phyloP scores from a whole-genome alignment of 768 basidiomycete species.

The Phylloporus scabripes region DNA sequence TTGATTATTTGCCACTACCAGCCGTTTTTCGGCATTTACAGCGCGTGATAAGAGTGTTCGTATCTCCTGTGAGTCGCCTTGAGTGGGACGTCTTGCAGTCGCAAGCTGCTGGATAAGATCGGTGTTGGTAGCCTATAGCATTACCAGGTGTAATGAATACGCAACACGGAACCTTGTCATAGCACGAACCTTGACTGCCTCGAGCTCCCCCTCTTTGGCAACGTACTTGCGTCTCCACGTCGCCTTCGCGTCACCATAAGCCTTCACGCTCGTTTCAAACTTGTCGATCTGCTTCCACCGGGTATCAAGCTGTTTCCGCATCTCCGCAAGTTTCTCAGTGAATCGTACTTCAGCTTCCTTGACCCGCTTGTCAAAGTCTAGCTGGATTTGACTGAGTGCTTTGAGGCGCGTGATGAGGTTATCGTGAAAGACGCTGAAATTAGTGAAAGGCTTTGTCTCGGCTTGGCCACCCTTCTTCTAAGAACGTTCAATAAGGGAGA shows the following conservation, averaged over 20 bases:
- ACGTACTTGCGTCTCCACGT: slow-evolving; percentile 79
- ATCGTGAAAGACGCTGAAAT: slow-evolving; percentile 92
- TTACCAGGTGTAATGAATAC: background rate
- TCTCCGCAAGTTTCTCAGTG: slow-evolving; percentile 64
- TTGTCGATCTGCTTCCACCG: slow-evolving; percentile 92
- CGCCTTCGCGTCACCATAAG: slow-evolving; percentile 72
- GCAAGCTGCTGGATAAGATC: slow-evolving; percentile 72
- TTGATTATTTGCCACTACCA: slow-evolving; percentile 82
- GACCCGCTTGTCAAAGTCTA: slow-evolving; percentile 78
- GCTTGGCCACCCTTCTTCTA: slow-evolving; percentile 73
- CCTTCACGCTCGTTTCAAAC: slow-evolving; percentile 82
- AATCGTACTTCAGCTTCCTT: slow-evolving; percentile 76
- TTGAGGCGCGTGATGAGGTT: slow-evolving; percentile 87
- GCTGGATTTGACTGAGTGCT: slow-evolving; percentile 74
- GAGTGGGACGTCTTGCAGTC: slow-evolving; percentile 52
- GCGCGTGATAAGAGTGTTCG: slow-evolving; percentile 67
- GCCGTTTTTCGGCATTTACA: slow-evolving; percentile 79
- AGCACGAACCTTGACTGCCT: slow-evolving; percentile 67
- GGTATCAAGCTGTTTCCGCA: slow-evolving; percentile 82
- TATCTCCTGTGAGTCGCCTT: slow-evolving; percentile 63
- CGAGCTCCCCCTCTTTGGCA: slow-evolving; percentile 86
- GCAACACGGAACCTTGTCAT: background rate
- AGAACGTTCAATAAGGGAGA: background rate
- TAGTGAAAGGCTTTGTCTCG: slow-evolving; percentile 90
- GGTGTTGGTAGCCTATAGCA: slow-evolving; percentile 55